Percentiles rank a stretch among this genome's conserved stretches.
Conservation (phyloP, 306 rosid genomes). For the Arachis hypogaea region DNA sequence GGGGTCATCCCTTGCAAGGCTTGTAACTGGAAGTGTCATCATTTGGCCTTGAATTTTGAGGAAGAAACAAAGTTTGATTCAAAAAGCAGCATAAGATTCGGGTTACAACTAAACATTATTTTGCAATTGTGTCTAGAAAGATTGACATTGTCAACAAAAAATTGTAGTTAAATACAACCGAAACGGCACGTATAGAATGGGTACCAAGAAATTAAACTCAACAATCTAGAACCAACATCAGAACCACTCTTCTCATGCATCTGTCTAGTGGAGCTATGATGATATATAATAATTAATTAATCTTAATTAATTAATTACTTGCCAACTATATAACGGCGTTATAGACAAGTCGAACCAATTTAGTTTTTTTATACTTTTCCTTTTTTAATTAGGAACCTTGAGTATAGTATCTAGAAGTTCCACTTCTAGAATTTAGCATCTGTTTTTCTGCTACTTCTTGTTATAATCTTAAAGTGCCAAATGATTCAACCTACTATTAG, state of each 20-base stretch:
- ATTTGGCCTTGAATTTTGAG: neutral
- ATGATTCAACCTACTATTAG: neutral
- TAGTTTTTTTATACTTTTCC: neutral
- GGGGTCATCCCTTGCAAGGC: neutral
- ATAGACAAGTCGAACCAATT: neutral
- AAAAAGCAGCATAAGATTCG: neutral
- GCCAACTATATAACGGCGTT: neutral
- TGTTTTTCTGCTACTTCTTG: neutral
- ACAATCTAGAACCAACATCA: no score
- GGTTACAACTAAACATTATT: neutral
- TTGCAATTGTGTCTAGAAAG: conserved; percentile 26
- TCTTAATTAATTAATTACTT: neutral
- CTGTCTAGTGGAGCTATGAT: no score
- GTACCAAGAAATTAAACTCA: no score
- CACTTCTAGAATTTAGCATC: neutral
- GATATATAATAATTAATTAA: no score
- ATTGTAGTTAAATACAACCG: no score
- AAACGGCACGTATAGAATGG: conserved; percentile 11
- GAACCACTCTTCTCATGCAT: no score
- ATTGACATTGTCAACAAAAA: conserved; percentile 17
- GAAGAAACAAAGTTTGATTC: conserved; percentile 1
- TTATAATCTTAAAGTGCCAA: neutral
- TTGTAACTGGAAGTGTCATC: neutral
- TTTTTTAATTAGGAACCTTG: neutral
- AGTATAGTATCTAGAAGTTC: neutral